These are phyloP conservation scores for Periconia sp. DNA, from an alignment of 2,329 filamentous ascomycete genomes.

Conservation along the genomic window DNA sequence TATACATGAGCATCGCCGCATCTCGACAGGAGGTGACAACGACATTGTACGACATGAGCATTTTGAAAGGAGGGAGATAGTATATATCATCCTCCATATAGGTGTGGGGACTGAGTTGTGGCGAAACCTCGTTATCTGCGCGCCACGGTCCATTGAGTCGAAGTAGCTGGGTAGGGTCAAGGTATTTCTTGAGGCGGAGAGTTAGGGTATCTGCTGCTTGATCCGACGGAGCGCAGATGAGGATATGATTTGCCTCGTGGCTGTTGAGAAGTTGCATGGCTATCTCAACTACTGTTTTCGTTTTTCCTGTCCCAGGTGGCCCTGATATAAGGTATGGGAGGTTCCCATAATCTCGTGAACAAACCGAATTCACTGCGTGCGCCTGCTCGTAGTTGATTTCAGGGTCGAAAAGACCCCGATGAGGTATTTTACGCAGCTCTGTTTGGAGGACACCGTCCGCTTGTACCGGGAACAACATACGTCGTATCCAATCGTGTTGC, in stretches of 20 bases:
- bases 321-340: slow-evolving; percentile 57
- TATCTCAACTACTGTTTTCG: slow-evolving; percentile 57
- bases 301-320: slow-evolving; percentile 60
- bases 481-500: slow-evolving; percentile 42
- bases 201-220: slow-evolving; percentile 54
- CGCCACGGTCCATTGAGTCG: slow-evolving; percentile 50
- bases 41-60: slow-evolving; percentile 49
- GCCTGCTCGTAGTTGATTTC: slow-evolving; percentile 57
- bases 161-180: slow-evolving; percentile 47
- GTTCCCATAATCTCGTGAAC: slow-evolving; percentile 49
- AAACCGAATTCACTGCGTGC: slow-evolving; percentile 52
- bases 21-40: slow-evolving; percentile 53
- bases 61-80: slow-evolving; percentile 46
- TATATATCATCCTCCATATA: slow-evolving; percentile 50
- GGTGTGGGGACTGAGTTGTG: slow-evolving; percentile 44
- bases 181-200: slow-evolving; percentile 44
- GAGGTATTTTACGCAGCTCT: slow-evolving; percentile 41
- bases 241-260: slow-evolving; percentile 37
- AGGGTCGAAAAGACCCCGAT: slow-evolving; percentile 46
- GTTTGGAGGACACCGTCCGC: slow-evolving; percentile 47
- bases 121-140: slow-evolving; percentile 51
- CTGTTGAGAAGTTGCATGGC: slow-evolving; percentile 42
- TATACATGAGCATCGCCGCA: slow-evolving; percentile 49
- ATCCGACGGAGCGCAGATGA: slow-evolving; percentile 55
- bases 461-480: slow-evolving; percentile 53